Evolutionary conservation across 1,139 yeast species (phyloP), one percentile per base, ranked within the genome.

Genomic region (Ogataea hybrid): DNA sequence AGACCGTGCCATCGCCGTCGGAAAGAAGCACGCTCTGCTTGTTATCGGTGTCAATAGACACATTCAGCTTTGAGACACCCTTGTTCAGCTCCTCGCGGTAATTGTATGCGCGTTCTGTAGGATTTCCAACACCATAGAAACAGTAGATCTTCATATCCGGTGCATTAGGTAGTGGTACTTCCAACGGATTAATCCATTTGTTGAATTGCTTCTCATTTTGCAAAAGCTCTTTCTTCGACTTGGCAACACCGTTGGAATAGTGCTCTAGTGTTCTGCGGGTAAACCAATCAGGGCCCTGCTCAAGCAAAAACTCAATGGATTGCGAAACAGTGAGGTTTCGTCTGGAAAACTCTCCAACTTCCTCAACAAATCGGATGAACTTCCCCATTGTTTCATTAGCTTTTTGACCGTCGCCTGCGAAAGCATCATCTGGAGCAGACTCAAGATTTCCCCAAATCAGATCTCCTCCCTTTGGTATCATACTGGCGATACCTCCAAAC

Each of bases 1-100:
- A 87, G 5, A 92, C 87, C 0, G 98, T 92, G 3, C 98, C 98
- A 61, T 92, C 98, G 17, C 98, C 98, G 58, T 92, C 96, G 1
- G 95, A 86, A 59, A 87, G 71, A 32, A 72, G 72, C 1, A 92
- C 96, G 0, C 95, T 78, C 39, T 77, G 59, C 15, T 49, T 46
- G 52, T 66, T 65, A 2, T 79, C 81, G 3, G 77, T 67, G 46
- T 80, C 83, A 39, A 92, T 87, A 0, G 90, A 76, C 44, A 84
- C 74, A 50, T 84, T 79, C 45, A 90, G 66, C 25, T 76, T 75
- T 4, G 75, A 57, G 1, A 62, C 41, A 0, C 63, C 59, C 50
- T 74, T 75, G 41, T 70, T 65, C 10, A 61, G 58, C 42, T 79
- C 79, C 52, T 87, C 95, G 42, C 77, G 79, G 64, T 92, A 92